These are phyloP conservation scores for Entomortierella chlamydospora DNA, from an alignment of 192 early-diverging fungal genomes.

Conservation along the genomic window DNA sequence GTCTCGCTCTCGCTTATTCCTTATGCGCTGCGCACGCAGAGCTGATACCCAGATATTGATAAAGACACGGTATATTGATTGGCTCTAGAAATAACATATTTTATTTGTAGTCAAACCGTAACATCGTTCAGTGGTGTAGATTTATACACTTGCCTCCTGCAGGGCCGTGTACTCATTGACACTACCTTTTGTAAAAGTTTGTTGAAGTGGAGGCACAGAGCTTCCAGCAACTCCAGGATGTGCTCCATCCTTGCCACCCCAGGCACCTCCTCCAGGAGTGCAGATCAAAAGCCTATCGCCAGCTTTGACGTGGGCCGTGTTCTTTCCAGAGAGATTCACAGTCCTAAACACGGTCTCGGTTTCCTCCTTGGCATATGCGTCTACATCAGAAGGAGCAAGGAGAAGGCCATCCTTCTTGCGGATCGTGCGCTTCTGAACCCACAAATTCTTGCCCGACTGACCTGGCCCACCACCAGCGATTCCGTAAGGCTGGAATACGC, in stretches of 20 bases:
- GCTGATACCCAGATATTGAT: no score
- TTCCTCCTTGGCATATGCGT: constrained; percentile 8
- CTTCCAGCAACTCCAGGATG: background rate
- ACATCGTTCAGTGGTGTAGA: background rate
- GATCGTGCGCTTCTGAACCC: constrained; percentile 70
- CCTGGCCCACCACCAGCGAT: constrained; percentile 84
- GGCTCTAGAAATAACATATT: background rate
- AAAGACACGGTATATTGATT: background rate
- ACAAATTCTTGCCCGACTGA: constrained; percentile 77
- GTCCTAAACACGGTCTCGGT: constrained; percentile 46
- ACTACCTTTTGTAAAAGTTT: constrained; percentile 26
- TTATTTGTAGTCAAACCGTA: background rate
- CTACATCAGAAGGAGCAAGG: background rate
- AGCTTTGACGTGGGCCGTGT: constrained; percentile 77
- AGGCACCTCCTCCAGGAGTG: constrained; percentile 97
- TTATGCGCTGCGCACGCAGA: no score
- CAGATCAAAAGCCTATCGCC: constrained; percentile 88
- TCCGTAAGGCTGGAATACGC: constrained; percentile 91
- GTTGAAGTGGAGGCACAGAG: constrained; percentile 7
- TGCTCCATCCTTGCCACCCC: constrained; percentile 51
- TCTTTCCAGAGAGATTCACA: constrained; percentile 90
- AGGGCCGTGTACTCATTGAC: constrained; percentile 45
- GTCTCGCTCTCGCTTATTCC: no score
- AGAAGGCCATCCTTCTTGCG: constrained; percentile 41
- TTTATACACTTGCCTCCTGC: constrained; percentile 47